These are phyloP conservation scores for Debaryomyces robertsiae DNA, from an alignment of 1,139 yeast genomes.

Conservation along the genomic window DNA sequence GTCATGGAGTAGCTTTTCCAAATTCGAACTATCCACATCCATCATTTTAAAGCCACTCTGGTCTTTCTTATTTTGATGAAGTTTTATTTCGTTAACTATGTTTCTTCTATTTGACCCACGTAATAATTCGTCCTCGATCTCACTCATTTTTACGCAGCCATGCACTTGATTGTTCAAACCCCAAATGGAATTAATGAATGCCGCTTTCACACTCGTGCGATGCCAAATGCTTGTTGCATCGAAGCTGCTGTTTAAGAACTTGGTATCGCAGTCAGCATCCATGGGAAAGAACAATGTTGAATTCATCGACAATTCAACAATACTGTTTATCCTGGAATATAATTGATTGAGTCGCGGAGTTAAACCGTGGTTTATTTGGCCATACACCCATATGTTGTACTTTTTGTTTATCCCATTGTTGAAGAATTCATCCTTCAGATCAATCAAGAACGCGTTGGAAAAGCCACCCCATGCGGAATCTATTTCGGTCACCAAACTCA, in stretches of 20 bases:
- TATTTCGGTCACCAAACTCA: constrained; percentile 66
- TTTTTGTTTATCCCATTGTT: constrained; percentile 55
- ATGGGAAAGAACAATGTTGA: constrained; percentile 59
- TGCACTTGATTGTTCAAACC: constrained; percentile 33
- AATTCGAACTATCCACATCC: constrained; percentile 4
- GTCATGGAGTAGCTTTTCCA: constrained; percentile 1
- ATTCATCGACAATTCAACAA: constrained; percentile 45
- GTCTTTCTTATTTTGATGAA: constrained; percentile 15
- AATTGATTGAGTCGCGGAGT: constrained; percentile 14
- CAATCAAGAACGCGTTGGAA: constrained; percentile 50
- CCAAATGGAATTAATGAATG: constrained; percentile 43
- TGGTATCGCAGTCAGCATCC: constrained; percentile 8
- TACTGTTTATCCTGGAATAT: constrained; percentile 49
- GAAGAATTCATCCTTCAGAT: constrained; percentile 69
- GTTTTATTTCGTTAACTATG: constrained; percentile 36
- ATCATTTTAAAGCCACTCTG: constrained; percentile 2
- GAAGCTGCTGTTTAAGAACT: constrained; percentile 18
- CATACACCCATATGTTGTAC: constrained; percentile 47
- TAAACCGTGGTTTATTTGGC: constrained; percentile 17
- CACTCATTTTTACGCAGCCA: constrained; percentile 30
- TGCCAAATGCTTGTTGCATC: constrained; percentile 45
- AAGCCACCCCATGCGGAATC: constrained; percentile 90
- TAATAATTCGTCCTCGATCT: constrained; percentile 33
- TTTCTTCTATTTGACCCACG: constrained; percentile 33
- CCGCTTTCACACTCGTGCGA: constrained; percentile 29